Conservation (phyloP, 495 filamentous ascomycete species). For the Evansstolkia leycettana region DNA sequence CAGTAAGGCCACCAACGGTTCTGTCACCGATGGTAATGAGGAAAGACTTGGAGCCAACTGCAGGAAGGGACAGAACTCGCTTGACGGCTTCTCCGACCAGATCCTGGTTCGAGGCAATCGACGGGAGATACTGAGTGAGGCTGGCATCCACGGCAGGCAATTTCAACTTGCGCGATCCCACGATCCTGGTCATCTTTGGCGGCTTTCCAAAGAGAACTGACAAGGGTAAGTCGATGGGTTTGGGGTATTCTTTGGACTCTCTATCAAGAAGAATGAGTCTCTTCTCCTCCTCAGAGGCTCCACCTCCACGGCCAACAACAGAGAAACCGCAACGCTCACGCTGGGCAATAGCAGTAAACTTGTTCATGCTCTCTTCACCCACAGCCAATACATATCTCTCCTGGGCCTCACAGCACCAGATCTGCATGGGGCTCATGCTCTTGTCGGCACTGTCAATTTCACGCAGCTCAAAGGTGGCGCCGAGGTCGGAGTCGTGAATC, state of each 20-base stretch:
- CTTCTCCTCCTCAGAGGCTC: conserved; percentile 47
- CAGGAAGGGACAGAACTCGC: conserved; percentile 70
- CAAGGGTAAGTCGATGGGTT: conserved; percentile 85
- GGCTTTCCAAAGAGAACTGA: conserved; percentile 84
- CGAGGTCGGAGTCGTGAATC: conserved; percentile 79
- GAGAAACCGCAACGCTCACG: conserved; percentile 92
- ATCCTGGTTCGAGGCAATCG: conserved; percentile 42
- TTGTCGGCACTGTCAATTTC: conserved; percentile 82
- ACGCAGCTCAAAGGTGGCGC: conserved; percentile 81
- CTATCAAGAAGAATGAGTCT: conserved; percentile 71
- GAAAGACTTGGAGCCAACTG: conserved; percentile 92
- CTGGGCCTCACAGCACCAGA: conserved; percentile 96
- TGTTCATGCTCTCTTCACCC: conserved; percentile 63
- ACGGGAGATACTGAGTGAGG: conserved; percentile 49
- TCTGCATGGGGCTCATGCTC: conserved; percentile 88
- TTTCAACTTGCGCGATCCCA: conserved; percentile 56
- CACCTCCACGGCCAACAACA: conserved; percentile 69
- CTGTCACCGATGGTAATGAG: conserved; percentile 94
- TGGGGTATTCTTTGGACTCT: conserved; percentile 62
- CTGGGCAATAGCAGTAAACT: conserved; percentile 69
- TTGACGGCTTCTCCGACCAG: conserved; percentile 64
- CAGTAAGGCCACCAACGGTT: conserved; percentile 78
- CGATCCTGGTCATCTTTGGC: conserved; percentile 69
- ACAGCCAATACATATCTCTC: conserved; percentile 88
- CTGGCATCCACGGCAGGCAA: conserved; percentile 64